Base-by-base conservation (phyloP, 2,329 filamentous ascomycete species). In the Trichophyton rubrum region DNA sequence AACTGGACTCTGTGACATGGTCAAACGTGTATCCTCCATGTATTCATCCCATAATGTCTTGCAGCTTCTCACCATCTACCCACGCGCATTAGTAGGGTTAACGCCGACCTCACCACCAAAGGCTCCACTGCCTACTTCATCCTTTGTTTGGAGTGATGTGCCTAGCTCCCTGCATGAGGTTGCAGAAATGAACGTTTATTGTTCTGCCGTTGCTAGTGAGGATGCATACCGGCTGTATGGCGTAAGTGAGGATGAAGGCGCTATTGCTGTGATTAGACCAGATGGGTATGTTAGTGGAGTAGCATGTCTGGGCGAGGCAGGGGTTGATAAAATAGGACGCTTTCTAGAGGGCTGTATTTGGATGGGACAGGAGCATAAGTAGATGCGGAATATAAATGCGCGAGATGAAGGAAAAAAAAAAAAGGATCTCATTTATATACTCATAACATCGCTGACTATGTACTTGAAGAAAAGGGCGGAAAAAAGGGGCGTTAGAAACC, bases 221-320 rank as follows among this genome's bases (percentile, higher is more conserved):
- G 71, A 75, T 65, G 69, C 70, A 1, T 74, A 75, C 56, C 61
- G 62, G 4, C 67, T 66, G 5, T 75, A 72, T 58, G 74, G 74
- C 0, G 71, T 76, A 6, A 60, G 68, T 58, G 58, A 64, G 2
- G 55, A 63, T 7, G 56, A 66, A 15, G 73, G 73, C 7, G 72
- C 68, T 1, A 35, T 74, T 43, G 68, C 70, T n/a, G 67, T 74
- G 11, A 65, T 75, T 6, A 68, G 74, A 17, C 74, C 73, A 0
- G 74, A 76, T 66, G 73, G 73, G n/a, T 74, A 74, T 64, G 62
- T 74, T 58, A 72, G 72, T 17, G 60, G 56, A 4, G 55, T 62
- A 53, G 67, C 67, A 1, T 66, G 63, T 3, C 64, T 74, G 62
- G 60, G 61, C 11, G 70, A 71, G 41, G 22, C 47, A 17, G 57